Percentiles rank a stretch among this genome's conserved stretches.
Evolutionary conservation across 2,329 filamentous ascomycete species (phyloP).

Genomic region (Colletotrichum incanum): DNA sequence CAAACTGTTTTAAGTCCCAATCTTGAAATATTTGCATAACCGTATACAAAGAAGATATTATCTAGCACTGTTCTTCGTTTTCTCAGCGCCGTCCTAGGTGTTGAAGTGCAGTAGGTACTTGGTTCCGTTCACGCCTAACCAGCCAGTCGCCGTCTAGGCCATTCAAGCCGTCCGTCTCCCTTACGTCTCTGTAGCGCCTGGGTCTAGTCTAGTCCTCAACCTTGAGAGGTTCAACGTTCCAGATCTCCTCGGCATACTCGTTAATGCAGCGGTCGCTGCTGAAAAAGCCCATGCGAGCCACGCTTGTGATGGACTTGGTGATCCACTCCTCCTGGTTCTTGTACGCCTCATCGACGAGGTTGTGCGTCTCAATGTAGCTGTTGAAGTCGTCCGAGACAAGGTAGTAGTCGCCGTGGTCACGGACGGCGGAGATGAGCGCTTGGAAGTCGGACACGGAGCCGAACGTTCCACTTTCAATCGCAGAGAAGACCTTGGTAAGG

Average conservation of each 20-base stretch:
- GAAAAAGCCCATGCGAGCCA: slow-evolving; percentile 98
- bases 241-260: slow-evolving; percentile 97
- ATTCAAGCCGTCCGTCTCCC: neutral
- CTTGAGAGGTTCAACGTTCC: slow-evolving; percentile 90
- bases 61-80: slow-evolving; percentile 32
- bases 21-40: slow-evolving; percentile 14
- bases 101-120: slow-evolving; percentile 26
- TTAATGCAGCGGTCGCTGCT: slow-evolving; percentile 95
- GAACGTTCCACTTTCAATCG: slow-evolving; percentile 85
- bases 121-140: slow-evolving; percentile 23
- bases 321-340: slow-evolving; percentile 94
- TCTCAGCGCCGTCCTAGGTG: slow-evolving; percentile 24
- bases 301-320: slow-evolving; percentile 89
- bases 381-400: slow-evolving; percentile 98
- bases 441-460: slow-evolving; percentile 84
- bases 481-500: slow-evolving; percentile 85
- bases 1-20: neutral
- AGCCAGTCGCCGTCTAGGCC: slow-evolving; percentile 4
- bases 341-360: slow-evolving; percentile 92
- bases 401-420: slow-evolving; percentile 97
- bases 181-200: slow-evolving; percentile 9
- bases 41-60: slow-evolving; percentile 41
- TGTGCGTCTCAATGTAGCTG: slow-evolving; percentile 92
- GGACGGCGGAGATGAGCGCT: slow-evolving; percentile 87
- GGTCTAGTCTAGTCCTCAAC: slow-evolving; percentile 53